Evolutionary conservation across 2,329 filamentous ascomycete genomes (phyloP).

Genomic region (Aureobasidium sp.): DNA sequence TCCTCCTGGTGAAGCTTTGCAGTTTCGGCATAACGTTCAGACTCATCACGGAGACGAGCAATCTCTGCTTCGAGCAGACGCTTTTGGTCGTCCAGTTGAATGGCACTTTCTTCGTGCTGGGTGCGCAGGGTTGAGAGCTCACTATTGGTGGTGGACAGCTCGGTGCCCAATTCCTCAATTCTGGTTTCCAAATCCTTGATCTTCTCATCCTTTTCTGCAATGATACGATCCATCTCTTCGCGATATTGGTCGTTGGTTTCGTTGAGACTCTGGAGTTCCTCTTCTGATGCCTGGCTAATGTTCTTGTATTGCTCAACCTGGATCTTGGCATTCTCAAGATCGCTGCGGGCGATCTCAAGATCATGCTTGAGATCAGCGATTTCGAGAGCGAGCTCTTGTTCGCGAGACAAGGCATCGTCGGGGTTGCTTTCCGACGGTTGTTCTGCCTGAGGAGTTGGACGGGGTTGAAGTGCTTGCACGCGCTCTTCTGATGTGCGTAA

Average conservation of each 20-base stretch:
- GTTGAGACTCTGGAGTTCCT: slow-evolving; percentile 72
- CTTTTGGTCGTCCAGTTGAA: slow-evolving; percentile 76
- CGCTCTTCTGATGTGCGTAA: slow-evolving; percentile 85
- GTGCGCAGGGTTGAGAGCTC: slow-evolving; percentile 76
- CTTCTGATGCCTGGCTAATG: slow-evolving; percentile 80
- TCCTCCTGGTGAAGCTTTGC: slow-evolving; percentile 84
- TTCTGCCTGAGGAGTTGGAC: slow-evolving; percentile 58
- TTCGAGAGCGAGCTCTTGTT: slow-evolving; percentile 78
- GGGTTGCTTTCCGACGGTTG: slow-evolving; percentile 27
- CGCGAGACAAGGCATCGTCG: slow-evolving; percentile 50
- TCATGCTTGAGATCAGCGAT: slow-evolving; percentile 81
- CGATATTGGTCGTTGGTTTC: slow-evolving; percentile 78
- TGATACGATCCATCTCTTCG: slow-evolving; percentile 71
- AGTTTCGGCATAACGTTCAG: slow-evolving; percentile 69
- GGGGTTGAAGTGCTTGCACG: slow-evolving; percentile 71
- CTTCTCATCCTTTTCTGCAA: slow-evolving; percentile 70
- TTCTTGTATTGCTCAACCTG: slow-evolving; percentile 83
- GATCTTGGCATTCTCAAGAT: slow-evolving; percentile 72
- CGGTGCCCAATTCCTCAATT: slow-evolving; percentile 73
- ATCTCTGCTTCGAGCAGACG: slow-evolving; percentile 71
- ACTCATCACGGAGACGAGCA: slow-evolving; percentile 72
- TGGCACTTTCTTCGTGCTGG: slow-evolving; percentile 66
- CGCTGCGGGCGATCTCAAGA: slow-evolving; percentile 70
- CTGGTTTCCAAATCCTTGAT: slow-evolving; percentile 78
- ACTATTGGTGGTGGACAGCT: slow-evolving; percentile 72